Base-by-base conservation (phyloP, 176 grass and related monocot genomes). In the sorghum (Sorghum bicolor) region DNA sequence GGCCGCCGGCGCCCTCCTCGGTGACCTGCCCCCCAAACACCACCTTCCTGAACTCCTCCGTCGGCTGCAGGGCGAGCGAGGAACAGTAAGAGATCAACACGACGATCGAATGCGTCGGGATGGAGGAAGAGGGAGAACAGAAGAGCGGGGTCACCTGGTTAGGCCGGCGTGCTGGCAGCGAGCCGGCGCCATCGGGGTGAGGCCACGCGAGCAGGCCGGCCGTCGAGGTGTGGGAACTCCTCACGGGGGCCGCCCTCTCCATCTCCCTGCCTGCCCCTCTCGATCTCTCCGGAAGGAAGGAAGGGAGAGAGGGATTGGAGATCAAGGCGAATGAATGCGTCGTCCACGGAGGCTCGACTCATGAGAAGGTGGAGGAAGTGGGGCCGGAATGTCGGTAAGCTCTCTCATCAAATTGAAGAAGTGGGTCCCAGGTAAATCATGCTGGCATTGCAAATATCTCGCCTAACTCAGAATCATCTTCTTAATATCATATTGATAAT, bases 141-240 rank as follows among this genome's bases (percentile, higher is more conserved):
- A 60, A 7, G 7, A 13, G 8, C 29, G 17, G 33, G 20, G 32
- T 26, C 52, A 91, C 91, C 89, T 94, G 89, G 86, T 89, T 84
- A 44, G 88, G 88, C 41, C 88, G 86, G 61, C 88, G 86, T 9
- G 84, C 48, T 10, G 88, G 83, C 25, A 45, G 64, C 16, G 91
- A 73, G 22, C 88, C 64, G 31, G 83, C 36, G 52, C 82, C 84
- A 38, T 64, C 24, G 74, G 44, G 70, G 32, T 80, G 78, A 44
- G 87, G 76, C 94, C 94, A 97, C 2, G 91, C 83, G 64, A 97
- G 84, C 74, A 97, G 89, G 90, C 89, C 91, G 48, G 91, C 91
- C 57, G 91, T 97, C 5, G 77, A 81, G 86, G 84, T 85, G 89
- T 91, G 94, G 64, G 94, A 93, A 55, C 89, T 97, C 81, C 94